Percentiles rank a stretch among this genome's conserved stretches.
These are phyloP conservation scores for Megacollybia marginata DNA, from an alignment of 768 basidiomycete species.

Conservation along the genomic window DNA sequence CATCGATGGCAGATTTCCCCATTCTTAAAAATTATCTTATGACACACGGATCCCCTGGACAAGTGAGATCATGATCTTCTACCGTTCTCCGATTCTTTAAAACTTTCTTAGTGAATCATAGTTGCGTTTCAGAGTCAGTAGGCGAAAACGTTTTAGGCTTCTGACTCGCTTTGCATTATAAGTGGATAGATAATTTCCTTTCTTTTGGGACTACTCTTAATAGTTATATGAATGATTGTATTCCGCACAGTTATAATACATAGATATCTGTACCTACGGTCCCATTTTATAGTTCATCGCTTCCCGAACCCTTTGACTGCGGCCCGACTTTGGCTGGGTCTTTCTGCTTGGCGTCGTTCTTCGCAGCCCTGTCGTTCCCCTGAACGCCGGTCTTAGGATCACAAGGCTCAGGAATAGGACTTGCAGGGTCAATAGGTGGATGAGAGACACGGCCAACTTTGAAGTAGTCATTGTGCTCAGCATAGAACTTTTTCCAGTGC, in stretches of 20 bases:
- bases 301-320: too few species aligned
- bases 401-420: constrained; percentile 71
- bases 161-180: too few species aligned
- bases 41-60: constrained; percentile 52
- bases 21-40: constrained; percentile 74
- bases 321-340: too few species aligned
- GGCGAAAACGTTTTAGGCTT: too few species aligned
- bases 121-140: too few species aligned
- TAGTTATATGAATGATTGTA: too few species aligned
- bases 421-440: constrained; percentile 67
- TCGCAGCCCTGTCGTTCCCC: constrained; percentile 22
- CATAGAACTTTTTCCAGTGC: constrained; percentile 90
- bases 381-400: constrained; percentile 42
- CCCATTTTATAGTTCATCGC: too few species aligned
- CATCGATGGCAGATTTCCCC: constrained; percentile 80
- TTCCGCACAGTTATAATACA: too few species aligned
- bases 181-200: too few species aligned
- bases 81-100: not conserved
- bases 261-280: too few species aligned
- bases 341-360: constrained; percentile 2
- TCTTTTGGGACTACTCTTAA: too few species aligned
- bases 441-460: constrained; percentile 75
- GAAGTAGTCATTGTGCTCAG: constrained; percentile 69
- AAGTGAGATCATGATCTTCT: constrained; percentile 15
- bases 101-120: too few species aligned